phyloP scores from a whole-genome alignment of 1,284 basidiomycete genomes.

The Sanghuangporus baumii region DNA sequence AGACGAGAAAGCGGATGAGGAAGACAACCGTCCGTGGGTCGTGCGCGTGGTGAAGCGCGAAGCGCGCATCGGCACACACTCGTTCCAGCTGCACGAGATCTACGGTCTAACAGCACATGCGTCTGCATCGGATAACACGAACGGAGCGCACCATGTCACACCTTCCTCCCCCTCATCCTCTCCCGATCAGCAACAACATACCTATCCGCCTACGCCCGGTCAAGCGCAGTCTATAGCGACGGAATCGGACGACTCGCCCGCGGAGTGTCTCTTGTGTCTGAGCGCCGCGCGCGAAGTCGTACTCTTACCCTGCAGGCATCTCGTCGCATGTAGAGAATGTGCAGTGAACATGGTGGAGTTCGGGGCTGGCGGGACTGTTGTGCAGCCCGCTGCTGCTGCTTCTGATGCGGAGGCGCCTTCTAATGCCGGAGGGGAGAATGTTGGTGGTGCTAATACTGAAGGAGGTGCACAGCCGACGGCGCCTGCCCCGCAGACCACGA shows the following conservation, averaged over 20 bases:
- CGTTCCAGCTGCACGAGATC: slow-evolving; percentile 89
- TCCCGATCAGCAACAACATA: slow-evolving; percentile 31
- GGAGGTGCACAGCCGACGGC: slow-evolving; percentile 12
- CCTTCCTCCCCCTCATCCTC: slow-evolving; percentile 35
- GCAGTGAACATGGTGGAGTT: slow-evolving; percentile 94
- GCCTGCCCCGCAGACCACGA: slow-evolving; percentile 18
- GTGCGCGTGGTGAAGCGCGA: slow-evolving; percentile 87
- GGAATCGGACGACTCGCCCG: slow-evolving; percentile 53
- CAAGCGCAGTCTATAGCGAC: slow-evolving; percentile 20
- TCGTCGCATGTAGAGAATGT: slow-evolving; percentile 89
- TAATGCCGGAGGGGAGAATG: slow-evolving; percentile 19
- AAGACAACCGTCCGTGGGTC: slow-evolving; percentile 67
- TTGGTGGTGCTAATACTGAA: slow-evolving; percentile 14
- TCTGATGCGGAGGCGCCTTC: slow-evolving; percentile 14
- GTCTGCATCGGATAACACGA: slow-evolving; percentile 15
- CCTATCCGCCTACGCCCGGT: slow-evolving; percentile 36
- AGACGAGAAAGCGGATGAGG: slow-evolving; percentile 22
- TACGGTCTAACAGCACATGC: slow-evolving; percentile 75
- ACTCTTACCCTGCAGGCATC: slow-evolving; percentile 82
- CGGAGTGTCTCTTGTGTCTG: slow-evolving; percentile 85
- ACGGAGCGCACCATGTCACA: slow-evolving; percentile 32
- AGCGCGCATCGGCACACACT: slow-evolving; percentile 85
- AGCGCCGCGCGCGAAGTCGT: slow-evolving; percentile 85
- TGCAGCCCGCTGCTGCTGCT: slow-evolving; percentile 42
- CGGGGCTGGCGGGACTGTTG: slow-evolving; percentile 82